Base-by-base conservation (phyloP, 768 basidiomycete genomes). In the Amanita rubescens region DNA sequence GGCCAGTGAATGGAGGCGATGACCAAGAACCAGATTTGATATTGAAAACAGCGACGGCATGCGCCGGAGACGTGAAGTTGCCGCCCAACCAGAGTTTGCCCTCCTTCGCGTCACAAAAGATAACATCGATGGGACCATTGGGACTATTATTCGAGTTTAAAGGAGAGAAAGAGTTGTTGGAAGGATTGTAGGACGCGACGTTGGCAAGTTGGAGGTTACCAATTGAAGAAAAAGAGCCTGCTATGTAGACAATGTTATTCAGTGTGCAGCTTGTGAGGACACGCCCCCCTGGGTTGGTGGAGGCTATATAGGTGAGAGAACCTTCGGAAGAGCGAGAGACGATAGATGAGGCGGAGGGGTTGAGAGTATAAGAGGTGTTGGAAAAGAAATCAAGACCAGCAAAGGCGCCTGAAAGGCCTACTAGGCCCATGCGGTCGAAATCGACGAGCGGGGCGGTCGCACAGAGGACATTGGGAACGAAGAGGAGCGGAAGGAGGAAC, bases 321-420 rank as follows among this genome's bases (percentile, higher is more conserved):
- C 91, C 94, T 54, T 84, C 76, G 14, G 72, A 55, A 17, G 78
- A 71, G 56, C 85, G 85, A 37, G 81, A 76, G 57, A 91, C 74
- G 44, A 92, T 73, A 37, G 90, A 85, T 12, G 89, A 80, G 44
- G 81, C 77, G 1, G 84, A 73, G 24, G 89, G 74, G 67, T 93
- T 84, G 66, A 87, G 85, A 32, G 81, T 63, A 59, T 79, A 63
- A 45, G 70, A 63, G 30, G 80, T 67, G 54, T 79, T 79, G 63
- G 81, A 72, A 75, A 87, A 85, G 54, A 94, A 63, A 63, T 86
- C 87, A 57, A 99, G 73, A 42, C 94, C 95, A 20, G 87, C 79
- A 64, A 97, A 99, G 32, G 88, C 76, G 54, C 95, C 95, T 24
- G 85, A 84, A 38, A 97, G 76, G 53, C 84, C 93, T 47, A 97